Evolutionary conservation across 371 early-diverging fungal species (phyloP).

Genomic region (Apophysomyces elegans): DNA sequence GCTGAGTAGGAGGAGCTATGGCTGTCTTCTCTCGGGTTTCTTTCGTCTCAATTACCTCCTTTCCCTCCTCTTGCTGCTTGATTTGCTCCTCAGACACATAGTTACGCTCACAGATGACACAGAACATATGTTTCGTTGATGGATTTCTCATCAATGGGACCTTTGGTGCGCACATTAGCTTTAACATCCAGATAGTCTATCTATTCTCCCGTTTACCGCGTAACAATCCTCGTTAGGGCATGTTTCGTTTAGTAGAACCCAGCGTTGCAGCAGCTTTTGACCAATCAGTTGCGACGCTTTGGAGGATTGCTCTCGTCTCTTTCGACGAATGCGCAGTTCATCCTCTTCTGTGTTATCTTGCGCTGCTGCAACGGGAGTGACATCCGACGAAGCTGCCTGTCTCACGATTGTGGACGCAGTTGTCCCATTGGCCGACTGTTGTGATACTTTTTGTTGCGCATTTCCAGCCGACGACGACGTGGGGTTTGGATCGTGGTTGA

Average conservation of each 20-base stretch:
- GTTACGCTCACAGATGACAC: slow-evolving; percentile 67
- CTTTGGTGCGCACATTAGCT: slow-evolving; percentile 27
- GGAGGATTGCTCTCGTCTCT: slow-evolving; percentile 61
- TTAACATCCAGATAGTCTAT: not conserved
- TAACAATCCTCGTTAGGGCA: slow-evolving; percentile 64
- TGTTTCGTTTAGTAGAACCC: slow-evolving; percentile 72
- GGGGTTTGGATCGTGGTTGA: slow-evolving; percentile 49
- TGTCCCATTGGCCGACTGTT: slow-evolving; percentile 13
- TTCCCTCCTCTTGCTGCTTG: slow-evolving; percentile 1
- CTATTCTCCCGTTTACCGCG: slow-evolving; percentile 47
- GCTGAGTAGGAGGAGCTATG: not conserved
- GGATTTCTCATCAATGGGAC: slow-evolving; percentile 66
- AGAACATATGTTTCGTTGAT: slow-evolving; percentile 59
- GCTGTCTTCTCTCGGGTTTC: not conserved
- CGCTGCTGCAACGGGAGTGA: not conserved
- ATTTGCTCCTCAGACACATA: slow-evolving; percentile 35
- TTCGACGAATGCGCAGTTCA: slow-evolving; percentile 24
- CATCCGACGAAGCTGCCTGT: not conserved
- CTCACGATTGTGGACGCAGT: slow-evolving; percentile 7
- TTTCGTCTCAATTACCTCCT: not conserved
- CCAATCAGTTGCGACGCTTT: slow-evolving; percentile 68
- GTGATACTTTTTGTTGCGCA: not conserved
- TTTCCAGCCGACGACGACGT: slow-evolving; percentile 17
- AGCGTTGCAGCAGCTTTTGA: slow-evolving; percentile 69
- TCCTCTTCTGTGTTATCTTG: slow-evolving; percentile 22